phyloP scores from a whole-genome alignment of 345 rosid genomes.

The Cardiospermum halicacabum region DNA sequence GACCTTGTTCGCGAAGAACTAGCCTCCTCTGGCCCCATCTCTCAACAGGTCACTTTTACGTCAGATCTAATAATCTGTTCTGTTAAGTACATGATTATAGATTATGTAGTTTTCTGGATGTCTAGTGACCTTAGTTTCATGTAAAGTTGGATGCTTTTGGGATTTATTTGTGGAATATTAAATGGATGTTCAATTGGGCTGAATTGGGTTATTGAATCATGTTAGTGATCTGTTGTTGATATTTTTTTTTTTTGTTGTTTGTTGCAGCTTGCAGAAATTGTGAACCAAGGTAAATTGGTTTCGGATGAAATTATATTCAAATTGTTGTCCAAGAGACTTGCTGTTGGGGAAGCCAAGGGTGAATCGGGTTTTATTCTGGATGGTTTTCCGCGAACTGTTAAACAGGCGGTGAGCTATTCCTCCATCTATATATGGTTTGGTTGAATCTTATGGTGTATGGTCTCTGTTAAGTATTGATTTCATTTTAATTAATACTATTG shows the following conservation, averaged over 20 bases:
- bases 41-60: slow-evolving; percentile 52
- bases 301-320: slow-evolving; percentile 75
- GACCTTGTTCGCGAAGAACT: slow-evolving; percentile 95
- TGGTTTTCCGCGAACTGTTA: slow-evolving; percentile 91
- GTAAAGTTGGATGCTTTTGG: background rate
- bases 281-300: slow-evolving; percentile 79
- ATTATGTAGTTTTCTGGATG: background rate
- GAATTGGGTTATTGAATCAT: background rate
- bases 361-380: slow-evolving; percentile 92
- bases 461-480: background rate
- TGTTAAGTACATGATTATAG: no score
- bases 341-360: slow-evolving; percentile 75
- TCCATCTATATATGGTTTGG: background rate
- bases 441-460: background rate
- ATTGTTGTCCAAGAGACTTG: slow-evolving; percentile 73
- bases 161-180: background rate
- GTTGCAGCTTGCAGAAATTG: slow-evolving; percentile 70
- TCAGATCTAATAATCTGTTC: slow-evolving; percentile 2
- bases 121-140: background rate
- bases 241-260: slow-evolving; percentile 11
- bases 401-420: slow-evolving; percentile 69
- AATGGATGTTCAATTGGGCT: background rate
- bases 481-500: background rate
- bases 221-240: background rate
- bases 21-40: slow-evolving; percentile 67